These are phyloP conservation scores for Phytophthora kernoviae DNA, from an alignment of 352 stramenopile species.

Conservation along the genomic window DNA sequence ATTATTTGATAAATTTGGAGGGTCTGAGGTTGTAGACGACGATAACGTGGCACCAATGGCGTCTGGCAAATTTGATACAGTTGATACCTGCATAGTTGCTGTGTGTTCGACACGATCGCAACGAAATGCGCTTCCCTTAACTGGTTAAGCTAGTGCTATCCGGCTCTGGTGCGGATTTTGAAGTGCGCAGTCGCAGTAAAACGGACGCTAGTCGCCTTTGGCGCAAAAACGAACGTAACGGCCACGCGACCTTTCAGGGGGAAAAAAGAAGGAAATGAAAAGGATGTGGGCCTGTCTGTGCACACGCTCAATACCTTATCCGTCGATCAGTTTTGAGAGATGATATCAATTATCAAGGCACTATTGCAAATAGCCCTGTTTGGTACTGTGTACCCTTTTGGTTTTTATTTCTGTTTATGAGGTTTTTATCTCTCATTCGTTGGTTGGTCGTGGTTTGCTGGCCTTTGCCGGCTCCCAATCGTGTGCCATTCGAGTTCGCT, in stretches of 20 bases:
- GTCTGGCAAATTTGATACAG: constrained; percentile 5
- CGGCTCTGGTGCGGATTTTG: background rate
- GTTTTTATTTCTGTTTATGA: background rate
- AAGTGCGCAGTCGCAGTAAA: background rate
- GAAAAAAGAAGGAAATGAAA: constrained; percentile 9
- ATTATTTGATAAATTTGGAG: background rate
- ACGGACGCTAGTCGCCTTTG: no score
- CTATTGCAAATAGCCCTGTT: no score
- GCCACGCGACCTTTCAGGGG: constrained; percentile 25
- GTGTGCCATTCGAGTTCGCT: constrained; percentile 48
- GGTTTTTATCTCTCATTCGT: constrained; percentile 13
- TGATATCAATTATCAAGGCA: no score
- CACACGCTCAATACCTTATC: no score
- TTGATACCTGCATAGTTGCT: background rate
- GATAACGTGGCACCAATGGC: background rate
- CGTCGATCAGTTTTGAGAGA: no score
- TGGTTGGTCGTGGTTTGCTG: constrained; percentile 47
- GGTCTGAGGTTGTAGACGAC: background rate
- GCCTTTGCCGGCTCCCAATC: no score
- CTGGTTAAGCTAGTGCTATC: background rate
- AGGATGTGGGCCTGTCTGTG: no score
- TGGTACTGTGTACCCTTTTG: no score
- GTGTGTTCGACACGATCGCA: background rate
- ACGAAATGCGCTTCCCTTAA: background rate
- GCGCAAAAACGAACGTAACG: constrained; percentile 1